Evolutionary conservation across 148 eudicot genomes (phyloP), one percentile per base, ranked within the genome.

Genomic region (Persicaria tinctoria): DNA sequence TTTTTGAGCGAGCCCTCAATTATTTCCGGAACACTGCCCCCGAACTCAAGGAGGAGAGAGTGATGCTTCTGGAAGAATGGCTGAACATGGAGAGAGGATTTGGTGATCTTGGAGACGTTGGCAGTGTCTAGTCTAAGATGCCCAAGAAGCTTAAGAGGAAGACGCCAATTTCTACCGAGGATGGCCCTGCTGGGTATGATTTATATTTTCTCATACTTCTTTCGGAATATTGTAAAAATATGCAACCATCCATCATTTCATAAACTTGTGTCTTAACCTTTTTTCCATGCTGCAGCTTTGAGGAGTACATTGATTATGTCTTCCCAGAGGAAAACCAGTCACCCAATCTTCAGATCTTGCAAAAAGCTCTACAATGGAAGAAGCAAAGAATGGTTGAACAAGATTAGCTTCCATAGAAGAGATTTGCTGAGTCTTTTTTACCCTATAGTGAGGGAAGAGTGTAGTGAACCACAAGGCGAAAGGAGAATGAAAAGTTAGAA

Each of bases 71-170:
- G 77, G 92, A 94, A 45, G 97, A 89, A 70, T 94, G 98, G 98
- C 63, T 87, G 27, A 81, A 85, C 47, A 73, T 84, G 82, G 98
- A 94, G 78, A 86, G 76, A 66, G 82, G 84, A 41, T 90, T 94
- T 75, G 90, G 88, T 38, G 91, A 86, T 72, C 83, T 94, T 68
- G 98, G 98, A 5, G 89, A 94, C 80, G 84, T 80, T 32, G 57
- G 78, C 68, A 77, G 77, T 70, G 96, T 90, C 47, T 84, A 82
- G 51, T 85, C 73, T 38, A 94, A 91, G 81, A 78, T 90, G 84
- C 98, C 98, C 2, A 94, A 94, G 90, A 94, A 94, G 77, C 93
- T 94, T 70, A 94, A 91, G 82, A 88, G 90, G 86, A 76, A 88
- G 38, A 84, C 93, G 73, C 93, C 86, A 64, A 73, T 94, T 5